These are phyloP conservation scores for Ceratocystiopsis sp. DNA, from an alignment of 2,329 filamentous ascomycete species.

Conservation along the genomic window DNA sequence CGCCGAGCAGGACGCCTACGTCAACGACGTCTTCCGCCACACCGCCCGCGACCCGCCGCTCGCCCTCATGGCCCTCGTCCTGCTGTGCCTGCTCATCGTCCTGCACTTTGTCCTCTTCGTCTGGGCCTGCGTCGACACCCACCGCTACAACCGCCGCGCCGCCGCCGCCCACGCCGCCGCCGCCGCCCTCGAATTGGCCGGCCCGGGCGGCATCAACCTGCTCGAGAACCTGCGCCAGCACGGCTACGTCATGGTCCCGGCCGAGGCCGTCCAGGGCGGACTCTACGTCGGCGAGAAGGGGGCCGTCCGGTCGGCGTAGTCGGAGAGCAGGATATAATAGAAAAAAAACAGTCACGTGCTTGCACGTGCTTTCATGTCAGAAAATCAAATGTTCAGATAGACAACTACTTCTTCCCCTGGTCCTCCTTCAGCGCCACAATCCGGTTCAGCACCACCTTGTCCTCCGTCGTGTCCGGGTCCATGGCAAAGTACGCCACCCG, in stretches of 20 bases:
- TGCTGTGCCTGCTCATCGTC: conserved; percentile 27
- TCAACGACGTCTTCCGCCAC: conserved; percentile 5
- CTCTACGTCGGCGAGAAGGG: too few relatives aligned
- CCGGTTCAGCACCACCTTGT: conserved; percentile 74
- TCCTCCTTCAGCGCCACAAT: conserved; percentile 90
- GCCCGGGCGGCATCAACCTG: background rate
- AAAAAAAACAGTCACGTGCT: too few relatives aligned
- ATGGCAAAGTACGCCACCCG: conserved; percentile 70
- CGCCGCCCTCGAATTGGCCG: too few relatives aligned
- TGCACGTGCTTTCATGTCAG: too few relatives aligned
- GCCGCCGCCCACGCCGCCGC: background rate
- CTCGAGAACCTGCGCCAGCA: background rate
- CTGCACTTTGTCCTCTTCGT: conserved; percentile 18
- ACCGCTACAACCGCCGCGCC: conserved; percentile 2
- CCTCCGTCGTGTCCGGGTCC: conserved; percentile 61
- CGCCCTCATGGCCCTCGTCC: background rate
- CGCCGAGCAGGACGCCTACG: conserved; percentile 6
- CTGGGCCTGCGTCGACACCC: conserved; percentile 10
- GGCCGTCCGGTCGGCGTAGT: too few relatives aligned
- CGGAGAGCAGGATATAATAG: too few relatives aligned
- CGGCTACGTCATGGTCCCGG: background rate
- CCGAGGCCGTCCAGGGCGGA: background rate
- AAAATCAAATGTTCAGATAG: background rate
- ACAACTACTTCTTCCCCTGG: conserved; percentile 37
- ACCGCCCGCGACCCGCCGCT: background rate